Evolutionary conservation across 2,329 filamentous ascomycete genomes (phyloP), one percentile per base, ranked within the genome.

Genomic region (Phialemonium atrogriseum): DNA sequence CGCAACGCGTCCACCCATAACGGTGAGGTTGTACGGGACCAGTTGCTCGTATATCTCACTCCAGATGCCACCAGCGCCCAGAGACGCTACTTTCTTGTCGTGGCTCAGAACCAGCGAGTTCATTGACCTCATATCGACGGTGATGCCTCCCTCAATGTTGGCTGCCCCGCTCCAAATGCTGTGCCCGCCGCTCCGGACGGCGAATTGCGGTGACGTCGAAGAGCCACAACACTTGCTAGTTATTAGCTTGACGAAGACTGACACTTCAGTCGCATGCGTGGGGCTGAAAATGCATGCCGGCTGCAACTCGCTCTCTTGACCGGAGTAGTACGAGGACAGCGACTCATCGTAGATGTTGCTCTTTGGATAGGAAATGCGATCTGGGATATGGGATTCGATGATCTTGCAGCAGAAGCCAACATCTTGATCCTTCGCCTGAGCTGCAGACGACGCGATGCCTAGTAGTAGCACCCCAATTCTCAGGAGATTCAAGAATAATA

Each of bases 41-140:
- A 63, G 48, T 1, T 44, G 43, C 17, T 48, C 43, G 28, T 60
- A 62, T 3, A 62, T 57, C 28, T 52, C 47, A 17, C 50, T 44
- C 59, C 59, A 62, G 25, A 46, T 50, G 10, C 44, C 47, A 5
- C 58, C 59, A 2, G 60, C 54, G 7, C 51, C 51, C 5, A 63
- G 41, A 2, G 40, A 47, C 1, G 49, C 58, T 2, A 53, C 39
- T 7, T 49, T 48, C 5, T 43, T 49, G 1, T 47, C 39, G 0
- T 42, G 26, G 24, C 59, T 33, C 14, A 52, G 56, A 1, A 45
- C 42, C 4, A 51, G 49, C 4, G 27, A 27, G 32, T 55, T 54
- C 25, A 62, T 22, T n/a, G 30, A 37, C 44, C 50, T 45, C 25
- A 61, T 46, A 37, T 60, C 58, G 14, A 61, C 47, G 2, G 56